Conservation (phyloP, 257 asterid species). For the Salvia splendens region DNA sequence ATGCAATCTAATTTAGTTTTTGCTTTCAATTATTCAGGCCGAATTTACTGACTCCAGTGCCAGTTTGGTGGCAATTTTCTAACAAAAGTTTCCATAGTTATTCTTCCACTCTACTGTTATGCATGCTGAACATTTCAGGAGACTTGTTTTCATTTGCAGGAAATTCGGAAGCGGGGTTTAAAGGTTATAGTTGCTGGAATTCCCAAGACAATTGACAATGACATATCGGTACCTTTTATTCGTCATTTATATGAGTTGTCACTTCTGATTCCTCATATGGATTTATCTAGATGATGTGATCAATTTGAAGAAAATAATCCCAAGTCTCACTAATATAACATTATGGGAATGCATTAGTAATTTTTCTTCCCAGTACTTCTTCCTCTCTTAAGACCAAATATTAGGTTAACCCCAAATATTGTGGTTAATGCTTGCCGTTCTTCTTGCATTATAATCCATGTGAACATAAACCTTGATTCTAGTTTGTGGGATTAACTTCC, state of each 20-base stretch:
- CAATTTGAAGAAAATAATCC: conserved; percentile 23
- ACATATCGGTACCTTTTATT: conserved; percentile 69
- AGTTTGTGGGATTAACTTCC: conserved; percentile 10
- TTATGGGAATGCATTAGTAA: neutral
- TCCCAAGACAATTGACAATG: conserved; percentile 42
- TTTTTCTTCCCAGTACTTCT: neutral
- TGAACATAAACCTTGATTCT: conserved; percentile 18
- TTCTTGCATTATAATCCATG: conserved; percentile 15
- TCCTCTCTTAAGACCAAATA: conserved; percentile 20
- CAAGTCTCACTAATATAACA: conserved; percentile 10
- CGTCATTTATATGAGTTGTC: conserved; percentile 23
- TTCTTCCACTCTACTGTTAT: neutral
- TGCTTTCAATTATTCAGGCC: too few relatives aligned
- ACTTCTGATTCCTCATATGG: conserved; percentile 4
- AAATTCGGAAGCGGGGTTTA: conserved; percentile 77
- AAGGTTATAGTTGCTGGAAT: conserved; percentile 76
- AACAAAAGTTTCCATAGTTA: conserved; percentile 2
- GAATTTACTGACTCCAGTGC: too few relatives aligned
- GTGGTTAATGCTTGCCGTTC: conserved; percentile 19
- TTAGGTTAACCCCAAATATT: neutral
- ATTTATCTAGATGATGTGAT: conserved; percentile 26
- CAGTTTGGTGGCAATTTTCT: neutral
- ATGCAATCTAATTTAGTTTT: neutral
- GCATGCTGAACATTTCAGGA: conserved; percentile 9
- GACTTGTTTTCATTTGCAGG: conserved; percentile 49